phyloP scores from a whole-genome alignment of 495 filamentous ascomycete species.

The Xylaria longipes region DNA sequence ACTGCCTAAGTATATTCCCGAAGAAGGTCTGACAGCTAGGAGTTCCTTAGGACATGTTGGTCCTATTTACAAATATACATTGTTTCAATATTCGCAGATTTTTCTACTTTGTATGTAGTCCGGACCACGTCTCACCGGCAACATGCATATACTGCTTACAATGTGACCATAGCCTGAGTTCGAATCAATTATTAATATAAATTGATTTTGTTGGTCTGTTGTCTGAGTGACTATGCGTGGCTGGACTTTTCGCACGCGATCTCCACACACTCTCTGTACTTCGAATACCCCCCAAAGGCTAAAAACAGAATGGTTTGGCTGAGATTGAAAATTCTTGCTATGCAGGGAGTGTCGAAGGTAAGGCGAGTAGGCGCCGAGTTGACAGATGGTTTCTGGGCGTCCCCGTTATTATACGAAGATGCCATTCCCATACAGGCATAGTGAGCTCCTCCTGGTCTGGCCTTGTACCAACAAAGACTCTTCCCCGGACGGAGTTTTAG shows the following conservation, averaged over 20 bases:
- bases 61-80: no score
- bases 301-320: not conserved
- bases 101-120: not conserved
- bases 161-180: not conserved
- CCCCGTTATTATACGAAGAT: not conserved
- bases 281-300: not conserved
- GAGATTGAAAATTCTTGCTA: not conserved
- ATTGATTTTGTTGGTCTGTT: not conserved
- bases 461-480: not conserved
- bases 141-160: not conserved
- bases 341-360: not conserved
- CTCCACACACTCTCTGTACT: not conserved
- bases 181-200: not conserved
- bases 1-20: no score
- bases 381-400: not conserved
- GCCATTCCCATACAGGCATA: not conserved
- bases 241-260: not conserved
- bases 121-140: not conserved
- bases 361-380: not conserved
- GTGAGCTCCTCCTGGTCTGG: not conserved
- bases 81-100: no score
- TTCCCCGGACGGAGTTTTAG: not conserved
- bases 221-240: not conserved
- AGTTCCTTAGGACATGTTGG: no score
- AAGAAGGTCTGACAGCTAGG: no score